Evolutionary conservation across 352 stramenopile genomes (phyloP), one percentile per base, ranked within the genome.

Genomic region (Pythium utonaiense): DNA sequence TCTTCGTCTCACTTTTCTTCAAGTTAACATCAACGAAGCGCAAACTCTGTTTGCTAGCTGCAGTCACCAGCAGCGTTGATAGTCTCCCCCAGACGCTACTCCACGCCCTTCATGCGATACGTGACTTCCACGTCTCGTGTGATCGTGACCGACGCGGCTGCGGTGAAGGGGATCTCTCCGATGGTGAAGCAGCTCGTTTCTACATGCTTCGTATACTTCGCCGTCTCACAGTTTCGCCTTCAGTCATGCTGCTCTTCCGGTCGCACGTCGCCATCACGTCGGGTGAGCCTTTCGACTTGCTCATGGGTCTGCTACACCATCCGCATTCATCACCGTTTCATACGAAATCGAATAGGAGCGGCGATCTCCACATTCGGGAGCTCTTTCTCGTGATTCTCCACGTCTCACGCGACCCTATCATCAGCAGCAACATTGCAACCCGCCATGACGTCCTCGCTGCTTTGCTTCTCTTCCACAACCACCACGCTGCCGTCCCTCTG

Each of bases 171-270:
- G 30, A 19, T 25, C 27, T 34, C 30, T n/a, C 14, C 47, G 25
- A 41, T 17, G 4, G 7, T 5, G 10, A 40, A 3, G 13, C 25
- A 36, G 16, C 48, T 13, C 42, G 34, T 12, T 21, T 38, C 21
- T 38, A 45, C 12, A 13, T 59, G 14, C 40, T 65, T 6, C 59
- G 51, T 6, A 56, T 36, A 3, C 59, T 66, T 24, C 59, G 59
- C 12, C 50, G 59, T 1, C 24, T 64, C 17, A 41, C 59, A 0
- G 19, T 45, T 3, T 14, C 31, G 3, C 10, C 51, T 14, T 41
- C 21, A 7, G 30, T 54, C 14, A n/a, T 28, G 1, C 4, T n/a
- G 30, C 30, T 56, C 16, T 59, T 66, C 38, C 51, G 28, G 19
- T 16, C 47, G 10, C 53, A 51, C 19, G 24, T 44, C 21, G 0